Percentiles rank a stretch among this genome's conserved stretches.
Evolutionary conservation across 2,329 filamentous ascomycete genomes (phyloP).

Genomic region (Capronia americana): DNA sequence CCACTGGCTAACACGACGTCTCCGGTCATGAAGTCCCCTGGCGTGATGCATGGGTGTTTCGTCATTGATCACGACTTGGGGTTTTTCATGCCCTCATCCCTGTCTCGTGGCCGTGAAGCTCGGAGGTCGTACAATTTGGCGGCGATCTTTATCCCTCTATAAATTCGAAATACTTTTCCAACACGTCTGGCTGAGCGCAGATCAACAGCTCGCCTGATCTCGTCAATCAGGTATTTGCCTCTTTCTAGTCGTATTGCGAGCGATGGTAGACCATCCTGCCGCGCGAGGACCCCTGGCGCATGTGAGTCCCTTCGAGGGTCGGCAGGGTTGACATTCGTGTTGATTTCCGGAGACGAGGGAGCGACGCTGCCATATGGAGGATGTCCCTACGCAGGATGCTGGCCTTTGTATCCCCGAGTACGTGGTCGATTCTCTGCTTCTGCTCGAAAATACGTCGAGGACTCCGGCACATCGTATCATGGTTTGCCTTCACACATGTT

Average conservation of each 20-base stretch:
- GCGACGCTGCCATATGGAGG: not conserved
- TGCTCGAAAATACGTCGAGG: not conserved
- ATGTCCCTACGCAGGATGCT: not conserved
- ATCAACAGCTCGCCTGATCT: not conserved
- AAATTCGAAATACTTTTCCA: not conserved
- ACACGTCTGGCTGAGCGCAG: not conserved
- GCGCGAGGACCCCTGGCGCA: too few relatives aligned
- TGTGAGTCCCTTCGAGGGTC: not conserved
- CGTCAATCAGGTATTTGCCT: not conserved
- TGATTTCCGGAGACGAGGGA: not conserved
- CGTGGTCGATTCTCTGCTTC: not conserved
- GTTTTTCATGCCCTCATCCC: not conserved
- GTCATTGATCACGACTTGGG: not conserved
- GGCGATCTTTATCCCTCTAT: not conserved
- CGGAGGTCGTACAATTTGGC: not conserved
- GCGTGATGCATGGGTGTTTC: not conserved
- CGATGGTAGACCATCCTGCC: not conserved
- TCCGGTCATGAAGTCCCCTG: not conserved
- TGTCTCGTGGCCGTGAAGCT: not conserved
- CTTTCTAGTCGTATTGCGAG: not conserved
- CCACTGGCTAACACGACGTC: not conserved
- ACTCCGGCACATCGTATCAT: not conserved
- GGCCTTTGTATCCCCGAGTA: not conserved
- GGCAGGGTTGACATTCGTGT: not conserved
- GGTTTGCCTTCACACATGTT: constrained; percentile 55